phyloP scores from a whole-genome alignment of 2,329 filamentous ascomycete genomes.

The Stenocarpella maydis region DNA sequence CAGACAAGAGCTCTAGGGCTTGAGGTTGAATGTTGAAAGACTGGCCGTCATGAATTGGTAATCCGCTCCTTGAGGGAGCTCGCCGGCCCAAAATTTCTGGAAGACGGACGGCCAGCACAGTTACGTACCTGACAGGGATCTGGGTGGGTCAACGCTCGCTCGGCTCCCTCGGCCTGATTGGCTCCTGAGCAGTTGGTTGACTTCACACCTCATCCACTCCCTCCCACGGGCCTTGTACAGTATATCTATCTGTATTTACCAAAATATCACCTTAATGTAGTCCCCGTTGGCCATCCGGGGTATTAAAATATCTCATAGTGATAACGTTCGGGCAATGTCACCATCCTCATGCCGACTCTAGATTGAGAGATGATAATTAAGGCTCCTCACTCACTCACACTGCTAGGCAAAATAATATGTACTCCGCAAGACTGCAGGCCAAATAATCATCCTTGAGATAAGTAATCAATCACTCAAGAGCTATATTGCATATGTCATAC shows the following conservation, averaged over 20 bases:
- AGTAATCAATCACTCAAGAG: too few species aligned
- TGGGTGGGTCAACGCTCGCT: too few species aligned
- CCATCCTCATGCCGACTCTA: too few species aligned
- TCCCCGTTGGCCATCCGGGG: background rate
- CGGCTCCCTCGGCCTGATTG: background rate
- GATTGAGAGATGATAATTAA: too few species aligned
- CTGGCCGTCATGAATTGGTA: slow-evolving; percentile 25
- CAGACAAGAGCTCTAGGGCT: background rate
- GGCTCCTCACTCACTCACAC: too few species aligned
- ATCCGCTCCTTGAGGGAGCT: background rate
- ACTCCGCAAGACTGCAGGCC: too few species aligned
- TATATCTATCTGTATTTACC: too few species aligned
- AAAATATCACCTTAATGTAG: background rate
- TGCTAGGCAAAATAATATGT: too few species aligned
- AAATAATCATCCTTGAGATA: too few species aligned
- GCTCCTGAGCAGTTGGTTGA: background rate
- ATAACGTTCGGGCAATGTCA: too few species aligned
- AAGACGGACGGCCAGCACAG: slow-evolving; percentile 6
- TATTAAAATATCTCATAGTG: background rate
- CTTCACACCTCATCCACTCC: background rate
- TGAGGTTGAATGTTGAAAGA: slow-evolving; percentile 7
- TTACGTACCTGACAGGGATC: slow-evolving; percentile 20
- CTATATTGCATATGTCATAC: too few species aligned
- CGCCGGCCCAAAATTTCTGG: slow-evolving; percentile 27
- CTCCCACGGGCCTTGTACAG: too few species aligned